Base-by-base conservation (phyloP, 352 stramenopile species). In the Peronospora belbahrii region DNA sequence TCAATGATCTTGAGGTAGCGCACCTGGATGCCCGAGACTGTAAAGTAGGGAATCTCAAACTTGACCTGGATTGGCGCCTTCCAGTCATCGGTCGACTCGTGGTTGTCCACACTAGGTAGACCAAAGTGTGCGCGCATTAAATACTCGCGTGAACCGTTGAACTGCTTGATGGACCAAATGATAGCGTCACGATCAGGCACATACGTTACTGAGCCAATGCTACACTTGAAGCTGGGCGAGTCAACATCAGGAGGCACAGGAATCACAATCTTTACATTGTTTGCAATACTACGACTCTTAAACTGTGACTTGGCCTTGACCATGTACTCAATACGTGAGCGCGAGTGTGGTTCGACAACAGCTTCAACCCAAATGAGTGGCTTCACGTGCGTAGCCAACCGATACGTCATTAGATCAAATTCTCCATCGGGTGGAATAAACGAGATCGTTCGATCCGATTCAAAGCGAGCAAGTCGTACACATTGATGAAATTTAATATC, bases 1-100 rank as follows among this genome's bases (percentile, higher is more conserved):
- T 99, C 97, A 67, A 99, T 98, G 67, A 99, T 99, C 82, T 99
- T 99, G 44, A 99, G 82, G 82, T 99, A 99, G 36, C 97, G 90
- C 44, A 99, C 97, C 64, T 98, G 95, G 55, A 99, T 97, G 20
- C 96, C 94, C 45, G 87, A 97, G 31, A 98, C 94, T 23, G 88
- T 97, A 50, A 97, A 97, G 67, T 96, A 96, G 23, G 88, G 88
- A 46, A 97, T 96, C 67, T 97, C 95, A 68, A 99, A 99, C 61
- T 98, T 97, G 46, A 99, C 91, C 22, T 88, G 67, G 56, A 95
- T 95, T 5, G 88, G 88, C 18, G 82, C 79, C 59, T 94, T 95
- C 85, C 86, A 95, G 62, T 91, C 84, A 32, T 91, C 85, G 35
- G 67, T 77, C 4, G 84, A 74, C 52, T 90, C 85, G 56, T 91